Evolutionary conservation across 192 early-diverging fungal genomes (phyloP), one percentile per base, ranked within the genome.

Genomic region (Gryganskiella cystojenkinii): DNA sequence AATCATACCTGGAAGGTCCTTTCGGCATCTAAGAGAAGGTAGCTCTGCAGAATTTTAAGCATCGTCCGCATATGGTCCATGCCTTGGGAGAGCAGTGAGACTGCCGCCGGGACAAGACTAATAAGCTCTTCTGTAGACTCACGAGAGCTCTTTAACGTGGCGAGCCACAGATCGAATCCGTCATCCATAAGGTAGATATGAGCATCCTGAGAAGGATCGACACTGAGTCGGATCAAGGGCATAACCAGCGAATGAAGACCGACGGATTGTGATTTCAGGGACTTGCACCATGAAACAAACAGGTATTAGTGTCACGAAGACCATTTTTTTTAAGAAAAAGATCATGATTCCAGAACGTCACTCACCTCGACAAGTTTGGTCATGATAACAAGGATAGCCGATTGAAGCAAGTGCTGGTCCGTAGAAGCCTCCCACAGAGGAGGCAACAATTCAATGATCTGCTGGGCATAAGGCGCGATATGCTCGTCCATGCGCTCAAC

Each of bases 141-240:
- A 1, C 88, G 58, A 0, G 90, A 80, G 72, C 91, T 93, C 83
- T 92, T 91, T 14, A 98, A n/a, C 0, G 90, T 87, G 4, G 90
- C 88, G 45, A 88, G 86, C 96, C 95, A 97, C 17, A 98, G 83
- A 58, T 96, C 94, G n/a, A 97, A 82, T 3, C 89, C 93, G 62
- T 98, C 96, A 64, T 97, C 96, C 27, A 96, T 84, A 59, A 98
- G 61, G 56, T 95, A 96, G 7, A 95, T 81, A 80, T 94, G 91
- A 2, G 85, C 88, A 20, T 87, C 84, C 79, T 89, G 64, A 62
- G 82, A 84, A 0, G 88, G 83, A 55, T 94, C 86, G 14, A 94
- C 76, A 79, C 94, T 94, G 58, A 92, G 86, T 25, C 85, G 80
- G 33, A 98, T 81, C 53, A 97, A 81, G 0, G 94, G 93, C 59